Percentiles rank a stretch among this genome's conserved stretches.
phyloP scores from a whole-genome alignment of 306 rosid genomes.

The Glycine soja region DNA sequence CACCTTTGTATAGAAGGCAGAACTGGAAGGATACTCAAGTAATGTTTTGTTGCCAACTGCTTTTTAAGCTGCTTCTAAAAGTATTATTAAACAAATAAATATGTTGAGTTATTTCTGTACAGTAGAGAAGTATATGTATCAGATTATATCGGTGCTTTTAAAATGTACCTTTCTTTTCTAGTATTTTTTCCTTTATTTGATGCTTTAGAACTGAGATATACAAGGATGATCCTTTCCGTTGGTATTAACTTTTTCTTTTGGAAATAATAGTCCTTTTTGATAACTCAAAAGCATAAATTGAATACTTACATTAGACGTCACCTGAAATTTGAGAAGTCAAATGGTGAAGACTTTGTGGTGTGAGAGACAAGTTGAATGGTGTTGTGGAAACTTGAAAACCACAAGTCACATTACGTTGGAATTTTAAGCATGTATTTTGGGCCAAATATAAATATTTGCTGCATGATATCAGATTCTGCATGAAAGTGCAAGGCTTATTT shows the following conservation, averaged over 20 bases:
- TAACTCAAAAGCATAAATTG: neutral
- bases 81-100: slow-evolving; percentile 62
- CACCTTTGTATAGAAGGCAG: slow-evolving; percentile 83
- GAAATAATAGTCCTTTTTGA: neutral
- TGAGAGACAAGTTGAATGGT: no score
- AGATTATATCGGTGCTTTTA: slow-evolving; percentile 49
- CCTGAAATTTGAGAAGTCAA: no score
- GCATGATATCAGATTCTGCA: no score
- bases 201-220: slow-evolving; percentile 33
- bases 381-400: no score
- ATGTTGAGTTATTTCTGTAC: slow-evolving; percentile 77
- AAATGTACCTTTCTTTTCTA: slow-evolving; percentile 29
- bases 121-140: slow-evolving; percentile 67
- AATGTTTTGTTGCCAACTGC: slow-evolving; percentile 59
- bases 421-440: no score
- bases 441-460: no score
- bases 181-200: neutral
- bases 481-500: no score
- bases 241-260: neutral
- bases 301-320: neutral
- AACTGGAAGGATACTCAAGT: slow-evolving; percentile 68
- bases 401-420: no score
- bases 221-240: slow-evolving; percentile 31
- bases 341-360: no score
- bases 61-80: slow-evolving; percentile 50